Conservation (phyloP, 1,284 basidiomycete species). For the Fomitopsis schrenkii region DNA sequence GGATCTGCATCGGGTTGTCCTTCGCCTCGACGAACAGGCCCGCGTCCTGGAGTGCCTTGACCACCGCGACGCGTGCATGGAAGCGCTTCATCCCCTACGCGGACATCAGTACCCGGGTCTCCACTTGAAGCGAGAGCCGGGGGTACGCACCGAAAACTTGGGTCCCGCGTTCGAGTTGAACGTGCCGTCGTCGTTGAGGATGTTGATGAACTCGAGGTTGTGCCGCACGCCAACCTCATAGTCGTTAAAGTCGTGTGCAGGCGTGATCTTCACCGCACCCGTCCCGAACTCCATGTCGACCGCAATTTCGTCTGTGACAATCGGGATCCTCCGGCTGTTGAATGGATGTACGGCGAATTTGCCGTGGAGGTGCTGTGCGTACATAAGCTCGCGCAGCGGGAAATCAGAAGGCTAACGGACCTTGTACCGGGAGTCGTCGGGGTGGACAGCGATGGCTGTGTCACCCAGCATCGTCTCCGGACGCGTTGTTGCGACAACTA, state of each 20-base stretch:
- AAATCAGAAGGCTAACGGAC: conserved; percentile 6
- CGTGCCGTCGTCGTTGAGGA: conserved; percentile 97
- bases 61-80: conserved; percentile 84
- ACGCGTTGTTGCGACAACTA: conserved; percentile 95
- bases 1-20: conserved; percentile 95
- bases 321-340: conserved; percentile 82
- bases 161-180: conserved; percentile 89
- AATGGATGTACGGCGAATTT: conserved; percentile 94
- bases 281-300: conserved; percentile 98
- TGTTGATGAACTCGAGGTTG: conserved; percentile 91
- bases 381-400: neutral
- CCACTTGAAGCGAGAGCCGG: neutral
- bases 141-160: conserved; percentile 44
- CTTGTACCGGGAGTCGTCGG: conserved; percentile 90
- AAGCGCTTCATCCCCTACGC: conserved; percentile 93
- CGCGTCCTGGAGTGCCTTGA: conserved; percentile 82
- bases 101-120: neutral
- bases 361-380: conserved; percentile 75
- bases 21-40: conserved; percentile 90
- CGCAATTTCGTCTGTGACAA: conserved; percentile 74
- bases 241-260: conserved; percentile 98
- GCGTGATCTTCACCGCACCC: conserved; percentile 99
- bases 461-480: conserved; percentile 99
- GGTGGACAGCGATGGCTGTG: conserved; percentile 96
- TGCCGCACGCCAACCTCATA: conserved; percentile 93